Evolutionary conservation across 805 yeast genomes (phyloP).

Genomic region (Clavispora phyllophila): DNA sequence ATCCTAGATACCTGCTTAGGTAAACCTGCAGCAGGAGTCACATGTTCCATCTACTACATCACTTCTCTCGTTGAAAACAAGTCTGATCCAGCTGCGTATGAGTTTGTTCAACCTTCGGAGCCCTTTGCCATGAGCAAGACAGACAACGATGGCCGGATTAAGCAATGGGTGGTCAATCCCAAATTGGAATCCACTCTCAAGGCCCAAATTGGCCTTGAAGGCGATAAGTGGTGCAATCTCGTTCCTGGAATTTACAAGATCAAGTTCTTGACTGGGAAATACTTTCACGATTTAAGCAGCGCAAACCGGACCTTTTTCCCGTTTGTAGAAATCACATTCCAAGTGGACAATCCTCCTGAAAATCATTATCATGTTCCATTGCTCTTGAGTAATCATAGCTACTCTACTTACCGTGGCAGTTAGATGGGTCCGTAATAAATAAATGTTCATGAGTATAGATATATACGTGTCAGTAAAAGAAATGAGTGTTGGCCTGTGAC

Average conservation of each 20-base stretch:
- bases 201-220: constrained; percentile 24
- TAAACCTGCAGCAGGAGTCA: constrained; percentile 73
- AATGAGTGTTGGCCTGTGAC: constrained; percentile 60
- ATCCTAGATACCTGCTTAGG: constrained; percentile 82
- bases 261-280: constrained; percentile 69
- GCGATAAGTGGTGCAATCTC: constrained; percentile 41
- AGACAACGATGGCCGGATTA: constrained; percentile 75
- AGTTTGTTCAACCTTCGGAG: constrained; percentile 12
- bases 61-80: constrained; percentile 20
- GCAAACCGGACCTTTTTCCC: constrained; percentile 69
- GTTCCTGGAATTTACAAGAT: constrained; percentile 68
- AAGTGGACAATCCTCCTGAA: constrained; percentile 61
- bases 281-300: constrained; percentile 38
- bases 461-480: constrained; percentile 38
- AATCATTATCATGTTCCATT: constrained; percentile 88
- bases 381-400: constrained; percentile 77
- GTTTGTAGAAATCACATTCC: constrained; percentile 74
- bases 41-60: constrained; percentile 52
- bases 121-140: constrained; percentile 70
- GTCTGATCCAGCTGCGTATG: constrained; percentile 24
- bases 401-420: constrained; percentile 87
- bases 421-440: constrained; percentile 16
- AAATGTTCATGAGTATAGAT: not conserved
- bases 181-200: constrained; percentile 11
- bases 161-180: constrained; percentile 56